Evolutionary conservation across 2,329 filamentous ascomycete genomes (phyloP).

Genomic region (Pseudocercospora fuligena): DNA sequence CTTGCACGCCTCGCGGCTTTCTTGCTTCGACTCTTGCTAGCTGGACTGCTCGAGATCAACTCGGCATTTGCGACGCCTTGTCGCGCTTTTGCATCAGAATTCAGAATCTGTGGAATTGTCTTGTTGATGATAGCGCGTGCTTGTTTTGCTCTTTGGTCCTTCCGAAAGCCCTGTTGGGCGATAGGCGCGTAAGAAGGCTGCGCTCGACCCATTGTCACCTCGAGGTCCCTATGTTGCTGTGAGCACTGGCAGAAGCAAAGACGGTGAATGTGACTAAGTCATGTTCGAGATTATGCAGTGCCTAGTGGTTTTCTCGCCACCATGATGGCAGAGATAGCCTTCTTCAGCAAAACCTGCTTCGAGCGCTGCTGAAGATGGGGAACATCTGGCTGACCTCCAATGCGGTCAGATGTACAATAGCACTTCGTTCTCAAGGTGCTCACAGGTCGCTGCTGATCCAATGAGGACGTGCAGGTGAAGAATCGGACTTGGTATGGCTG

Average conservation of each 20-base stretch:
- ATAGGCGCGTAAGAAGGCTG: slow-evolving; percentile 11
- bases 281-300: neutral
- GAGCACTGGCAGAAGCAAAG: neutral
- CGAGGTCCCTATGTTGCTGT: too few species aligned
- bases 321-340: neutral
- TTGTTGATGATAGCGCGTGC: slow-evolving; percentile 56
- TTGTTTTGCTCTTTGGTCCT: slow-evolving; percentile 41
- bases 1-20: slow-evolving; percentile 33
- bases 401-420: too few species aligned
- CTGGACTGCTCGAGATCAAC: slow-evolving; percentile 21
- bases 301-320: neutral
- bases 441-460: too few species aligned
- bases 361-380: neutral
- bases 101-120: slow-evolving; percentile 58
- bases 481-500: too few species aligned
- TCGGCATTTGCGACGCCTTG: slow-evolving; percentile 58
- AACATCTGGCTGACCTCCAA: too few species aligned
- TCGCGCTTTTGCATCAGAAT: slow-evolving; percentile 57
- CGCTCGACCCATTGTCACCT: neutral
- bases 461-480: too few species aligned
- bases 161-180: slow-evolving; percentile 8
- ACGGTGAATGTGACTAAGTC: neutral
- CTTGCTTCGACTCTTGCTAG: neutral
- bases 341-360: neutral
- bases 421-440: too few species aligned